These are phyloP conservation scores for Stentor roeselii DNA, from an alignment of 73 alveolate genomes.

Conservation along the genomic window DNA sequence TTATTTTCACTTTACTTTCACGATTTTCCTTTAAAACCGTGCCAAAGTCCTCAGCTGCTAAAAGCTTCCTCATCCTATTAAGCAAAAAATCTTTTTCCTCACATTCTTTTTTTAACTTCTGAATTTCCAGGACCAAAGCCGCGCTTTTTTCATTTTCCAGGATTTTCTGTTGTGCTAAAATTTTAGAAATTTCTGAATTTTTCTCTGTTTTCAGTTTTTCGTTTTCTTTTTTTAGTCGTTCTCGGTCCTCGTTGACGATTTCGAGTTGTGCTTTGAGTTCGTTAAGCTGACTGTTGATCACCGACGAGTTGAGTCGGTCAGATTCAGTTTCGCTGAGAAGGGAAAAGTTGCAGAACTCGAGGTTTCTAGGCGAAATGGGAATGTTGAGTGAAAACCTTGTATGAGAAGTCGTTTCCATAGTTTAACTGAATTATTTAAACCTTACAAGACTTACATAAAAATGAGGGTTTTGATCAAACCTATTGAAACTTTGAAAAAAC, in stretches of 20 bases:
- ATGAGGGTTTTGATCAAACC: no score
- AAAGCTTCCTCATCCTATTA: not conserved
- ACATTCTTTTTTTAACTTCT: not conserved
- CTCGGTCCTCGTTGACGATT: not conserved
- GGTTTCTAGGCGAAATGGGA: not conserved
- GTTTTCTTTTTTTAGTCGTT: not conserved
- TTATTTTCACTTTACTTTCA: not conserved
- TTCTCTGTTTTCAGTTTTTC: not conserved
- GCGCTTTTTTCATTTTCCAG: not conserved
- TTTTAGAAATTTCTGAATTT: not conserved
- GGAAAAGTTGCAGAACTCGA: not conserved
- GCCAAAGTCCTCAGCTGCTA: not conserved
- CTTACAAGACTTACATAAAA: no score
- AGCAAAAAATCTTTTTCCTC: not conserved
- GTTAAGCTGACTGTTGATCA: not conserved
- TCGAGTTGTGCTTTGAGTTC: constrained; percentile 3
- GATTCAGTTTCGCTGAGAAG: not conserved
- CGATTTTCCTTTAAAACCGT: not conserved
- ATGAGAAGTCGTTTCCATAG: not conserved
- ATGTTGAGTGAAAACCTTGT: not conserved
- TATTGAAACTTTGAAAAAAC: no score
- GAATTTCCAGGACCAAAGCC: not conserved
- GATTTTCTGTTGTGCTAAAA: not conserved
- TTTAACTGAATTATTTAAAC: no score
- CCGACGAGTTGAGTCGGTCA: not conserved